Evolutionary conservation across 2,329 filamentous ascomycete genomes (phyloP).

Genomic region (Phialemonium atrogriseum): DNA sequence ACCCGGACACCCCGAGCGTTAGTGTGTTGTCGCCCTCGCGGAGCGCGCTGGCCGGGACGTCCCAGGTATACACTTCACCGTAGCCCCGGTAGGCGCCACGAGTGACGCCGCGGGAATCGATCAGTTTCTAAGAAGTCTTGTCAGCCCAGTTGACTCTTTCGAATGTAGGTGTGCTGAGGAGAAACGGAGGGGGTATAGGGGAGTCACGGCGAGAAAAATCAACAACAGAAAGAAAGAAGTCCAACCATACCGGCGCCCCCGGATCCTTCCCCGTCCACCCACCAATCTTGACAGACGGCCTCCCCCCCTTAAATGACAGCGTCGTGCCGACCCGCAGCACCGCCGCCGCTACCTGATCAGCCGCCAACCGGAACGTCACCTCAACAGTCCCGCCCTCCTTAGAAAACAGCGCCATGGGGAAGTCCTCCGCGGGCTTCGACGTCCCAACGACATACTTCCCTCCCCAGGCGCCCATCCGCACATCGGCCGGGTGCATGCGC

Average conservation of each 20-base stretch:
- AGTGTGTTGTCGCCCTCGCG: constrained; percentile 44
- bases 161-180: no score
- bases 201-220: neutral
- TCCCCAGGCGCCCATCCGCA: constrained; percentile 44
- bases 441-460: constrained; percentile 45
- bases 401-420: constrained; percentile 52
- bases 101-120: constrained; percentile 49
- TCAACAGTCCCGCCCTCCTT: constrained; percentile 35
- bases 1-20: constrained; percentile 43
- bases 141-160: constrained; percentile 26
- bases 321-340: constrained; percentile 50
- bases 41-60: constrained; percentile 40
- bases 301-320: constrained; percentile 43
- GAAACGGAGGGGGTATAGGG: no score
- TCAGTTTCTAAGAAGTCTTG: constrained; percentile 33
- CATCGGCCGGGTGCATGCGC: constrained; percentile 49
- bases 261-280: constrained; percentile 20
- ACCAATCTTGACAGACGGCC: constrained; percentile 35
- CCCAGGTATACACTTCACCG: constrained; percentile 47
- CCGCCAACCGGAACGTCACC: constrained; percentile 39
- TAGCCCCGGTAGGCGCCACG: constrained; percentile 48
- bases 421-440: constrained; percentile 32
- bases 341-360: constrained; percentile 31
- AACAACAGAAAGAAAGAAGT: constrained; percentile 21
- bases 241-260: constrained; percentile 26